Evolutionary conservation across 345 rosid genomes (phyloP), one percentile per base, ranked within the genome.

Genomic region (Moricandia arvensis): DNA sequence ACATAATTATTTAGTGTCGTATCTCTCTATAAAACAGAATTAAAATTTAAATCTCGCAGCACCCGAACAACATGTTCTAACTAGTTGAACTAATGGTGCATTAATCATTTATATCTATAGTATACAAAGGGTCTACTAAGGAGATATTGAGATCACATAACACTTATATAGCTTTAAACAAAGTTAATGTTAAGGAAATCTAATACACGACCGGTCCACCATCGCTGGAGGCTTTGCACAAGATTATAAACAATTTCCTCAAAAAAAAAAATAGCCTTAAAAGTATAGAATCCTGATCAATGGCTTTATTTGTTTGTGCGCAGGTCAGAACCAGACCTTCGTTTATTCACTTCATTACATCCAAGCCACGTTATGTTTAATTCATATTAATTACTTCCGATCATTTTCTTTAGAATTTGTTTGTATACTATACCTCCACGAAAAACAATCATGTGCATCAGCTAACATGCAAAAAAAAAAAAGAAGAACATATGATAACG

Each of bases 401-500:
- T 5, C 17, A 58, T 58, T 58, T 58, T 57, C 33, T 11, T 59
- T 6, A 7, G 37, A 59, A 4, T 24, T 26, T 24, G 33, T 57
- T 17, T 17, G 31, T 27, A n/a, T n/a, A n/a, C 8, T n/a, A 1
- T 57, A 60, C 13, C 26, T 34, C 65, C 18, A 15, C 7, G 51
- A 45, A 45, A 41, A 45, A 45, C 17, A 45, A 45, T 15, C 11
- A 58, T 65, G 6, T 66, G 27, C 16, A 59, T 7, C 24, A 61
- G 37, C 11, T 12, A 61, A 35, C 41, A 66, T 66, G 60, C 35
- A 60, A 74, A 59, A 43, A 59, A 59, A 43, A 59, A 75, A 75
- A 68, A 68, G 49, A 69, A 35, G 53, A 45, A n/a, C 79, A 62
- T 76, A 59, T 33, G 57, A 75, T 68, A 45, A 66, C 58, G 49